phyloP scores from a whole-genome alignment of 805 yeast genomes.

The Wickerhamomyces alni region DNA sequence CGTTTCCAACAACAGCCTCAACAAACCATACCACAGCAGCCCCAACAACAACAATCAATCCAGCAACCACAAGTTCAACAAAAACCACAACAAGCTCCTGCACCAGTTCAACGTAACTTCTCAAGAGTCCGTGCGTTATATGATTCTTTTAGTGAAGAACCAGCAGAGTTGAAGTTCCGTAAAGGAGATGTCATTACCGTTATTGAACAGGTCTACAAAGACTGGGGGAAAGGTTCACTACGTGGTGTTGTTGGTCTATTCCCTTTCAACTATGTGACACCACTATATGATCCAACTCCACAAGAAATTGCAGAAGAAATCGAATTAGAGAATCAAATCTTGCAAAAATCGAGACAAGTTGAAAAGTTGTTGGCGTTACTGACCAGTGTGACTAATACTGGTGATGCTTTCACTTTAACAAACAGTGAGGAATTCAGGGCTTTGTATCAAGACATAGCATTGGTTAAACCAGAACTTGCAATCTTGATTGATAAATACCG shows the following conservation, averaged over 20 bases:
- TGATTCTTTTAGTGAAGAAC: constrained; percentile 71
- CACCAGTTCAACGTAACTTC: constrained; percentile 25
- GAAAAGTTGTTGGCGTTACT: constrained; percentile 63
- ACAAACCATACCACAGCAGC: constrained; percentile 13
- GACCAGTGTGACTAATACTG: constrained; percentile 27
- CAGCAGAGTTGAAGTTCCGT: constrained; percentile 81
- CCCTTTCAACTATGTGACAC: constrained; percentile 87
- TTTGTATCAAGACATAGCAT: constrained; percentile 65
- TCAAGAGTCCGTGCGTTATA: constrained; percentile 79
- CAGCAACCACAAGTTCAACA: constrained; percentile 7
- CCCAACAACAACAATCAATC: constrained; percentile 11
- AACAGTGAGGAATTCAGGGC: constrained; percentile 64
- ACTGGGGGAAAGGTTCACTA: constrained; percentile 93
- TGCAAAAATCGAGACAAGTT: constrained; percentile 51
- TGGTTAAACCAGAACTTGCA: constrained; percentile 70
- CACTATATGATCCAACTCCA: constrained; percentile 59
- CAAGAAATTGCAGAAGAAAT: constrained; percentile 49
- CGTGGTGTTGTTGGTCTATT: constrained; percentile 81
- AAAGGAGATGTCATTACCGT: constrained; percentile 87
- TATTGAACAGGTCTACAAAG: constrained; percentile 79
- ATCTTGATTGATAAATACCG: constrained; percentile 73
- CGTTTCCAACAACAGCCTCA: constrained; percentile 6
- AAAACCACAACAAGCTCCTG: constrained; percentile 1
- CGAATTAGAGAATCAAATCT: constrained; percentile 45
- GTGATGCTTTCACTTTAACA: constrained; percentile 30